Percentiles rank a stretch among this genome's conserved stretches.
These are phyloP conservation scores for Pseudonitzschia multiseries DNA, from an alignment of 108 stramenopile species.

Conservation along the genomic window DNA sequence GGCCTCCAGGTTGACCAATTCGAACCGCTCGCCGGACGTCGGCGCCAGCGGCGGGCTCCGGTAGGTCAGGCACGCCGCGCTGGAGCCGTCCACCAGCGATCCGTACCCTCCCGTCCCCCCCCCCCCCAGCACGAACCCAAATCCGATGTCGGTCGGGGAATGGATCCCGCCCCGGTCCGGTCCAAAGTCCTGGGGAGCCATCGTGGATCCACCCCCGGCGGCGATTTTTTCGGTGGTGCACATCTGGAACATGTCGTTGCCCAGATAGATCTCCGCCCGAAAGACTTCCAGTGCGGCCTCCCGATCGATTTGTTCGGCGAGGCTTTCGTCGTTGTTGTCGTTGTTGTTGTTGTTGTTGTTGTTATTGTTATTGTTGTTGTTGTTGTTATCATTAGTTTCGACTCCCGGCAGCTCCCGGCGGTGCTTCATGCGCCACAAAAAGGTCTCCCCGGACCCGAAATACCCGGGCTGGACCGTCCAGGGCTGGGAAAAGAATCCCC, in stretches of 20 bases:
- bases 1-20: conserved; percentile 62
- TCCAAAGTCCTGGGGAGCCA: conserved; percentile 1
- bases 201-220: conserved; percentile 47
- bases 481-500: conserved; percentile 59
- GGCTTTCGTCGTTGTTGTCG: neutral
- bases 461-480: conserved; percentile 52
- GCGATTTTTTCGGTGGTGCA: conserved; percentile 52
- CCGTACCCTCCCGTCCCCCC: too few relatives aligned
- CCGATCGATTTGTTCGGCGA: conserved; percentile 54
- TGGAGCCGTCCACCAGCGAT: conserved; percentile 48
- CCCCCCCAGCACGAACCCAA: conserved; percentile 50
- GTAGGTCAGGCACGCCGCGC: conserved; percentile 54
- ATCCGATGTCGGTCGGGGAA: conserved; percentile 44
- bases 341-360: neutral
- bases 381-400: too few relatives aligned
- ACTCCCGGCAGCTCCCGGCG: conserved; percentile 17
- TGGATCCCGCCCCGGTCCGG: neutral
- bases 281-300: conserved; percentile 62
- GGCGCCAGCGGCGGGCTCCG: conserved; percentile 47
- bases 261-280: conserved; percentile 31
- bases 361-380: neutral
- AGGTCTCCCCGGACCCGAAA: conserved; percentile 55
- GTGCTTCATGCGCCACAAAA: conserved; percentile 58
- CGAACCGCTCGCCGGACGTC: conserved; percentile 31
- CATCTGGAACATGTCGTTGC: conserved; percentile 49